A percentile compares a stretch with the other conserved stretches of the same genome.
Evolutionary conservation across 352 stramenopile species (phyloP).

Genomic region (Phytopythium helicoides): DNA sequence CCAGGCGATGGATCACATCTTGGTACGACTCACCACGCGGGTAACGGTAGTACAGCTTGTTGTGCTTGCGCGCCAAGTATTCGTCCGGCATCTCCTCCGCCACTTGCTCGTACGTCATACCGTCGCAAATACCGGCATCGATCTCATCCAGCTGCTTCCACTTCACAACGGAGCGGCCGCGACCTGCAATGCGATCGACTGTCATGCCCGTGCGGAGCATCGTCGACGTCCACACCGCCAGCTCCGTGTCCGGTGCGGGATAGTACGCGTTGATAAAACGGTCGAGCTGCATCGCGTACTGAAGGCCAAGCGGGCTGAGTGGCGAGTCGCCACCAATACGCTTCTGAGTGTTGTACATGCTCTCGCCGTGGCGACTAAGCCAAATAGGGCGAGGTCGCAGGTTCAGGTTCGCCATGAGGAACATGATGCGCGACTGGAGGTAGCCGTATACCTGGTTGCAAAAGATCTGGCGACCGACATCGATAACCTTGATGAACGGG

Average conservation of each 20-base stretch:
- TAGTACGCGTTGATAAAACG: constrained; percentile 92
- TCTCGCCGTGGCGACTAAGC: constrained; percentile 96
- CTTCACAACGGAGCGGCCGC: constrained; percentile 68
- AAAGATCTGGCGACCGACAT: constrained; percentile 80
- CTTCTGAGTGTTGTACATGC: constrained; percentile 97
- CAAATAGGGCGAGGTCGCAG: constrained; percentile 94
- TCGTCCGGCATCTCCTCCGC: constrained; percentile 94
- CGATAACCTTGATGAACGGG: constrained; percentile 82
- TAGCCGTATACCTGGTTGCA: constrained; percentile 86
- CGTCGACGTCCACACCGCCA: constrained; percentile 96
- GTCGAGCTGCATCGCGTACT: constrained; percentile 94
- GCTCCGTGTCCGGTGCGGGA: constrained; percentile 64
- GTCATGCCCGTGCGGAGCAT: constrained; percentile 96
- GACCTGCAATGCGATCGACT: constrained; percentile 75
- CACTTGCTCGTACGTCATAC: constrained; percentile 98
- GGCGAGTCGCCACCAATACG: constrained; percentile 96
- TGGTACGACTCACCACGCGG: constrained; percentile 96
- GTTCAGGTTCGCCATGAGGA: constrained; percentile 96
- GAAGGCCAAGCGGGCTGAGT: constrained; percentile 88
- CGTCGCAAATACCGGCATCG: constrained; percentile 95
- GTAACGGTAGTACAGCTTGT: constrained; percentile 86
- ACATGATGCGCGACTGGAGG: constrained; percentile 89
- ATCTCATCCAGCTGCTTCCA: constrained; percentile 96
- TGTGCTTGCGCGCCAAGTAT: constrained; percentile 91
- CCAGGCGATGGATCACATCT: constrained; percentile 96